Percentiles rank a stretch among this genome's conserved stretches.
Evolutionary conservation across 306 rosid genomes (phyloP).

Genomic region (Quercus parvula): DNA sequence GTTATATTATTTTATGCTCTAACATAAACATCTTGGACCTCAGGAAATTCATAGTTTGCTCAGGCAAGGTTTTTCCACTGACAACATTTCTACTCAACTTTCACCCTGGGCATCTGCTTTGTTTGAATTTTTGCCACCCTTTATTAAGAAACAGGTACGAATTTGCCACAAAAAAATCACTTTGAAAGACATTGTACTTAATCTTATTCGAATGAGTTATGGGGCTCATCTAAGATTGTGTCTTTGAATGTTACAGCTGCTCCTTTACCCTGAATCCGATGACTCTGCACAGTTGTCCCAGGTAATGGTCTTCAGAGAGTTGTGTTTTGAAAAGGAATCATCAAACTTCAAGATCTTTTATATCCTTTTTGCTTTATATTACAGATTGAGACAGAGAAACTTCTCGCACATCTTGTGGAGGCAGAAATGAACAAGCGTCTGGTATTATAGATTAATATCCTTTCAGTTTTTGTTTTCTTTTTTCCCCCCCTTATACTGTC

Average conservation of each 20-base stretch:
- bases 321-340: background rate
- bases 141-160: constrained; percentile 82
- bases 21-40: constrained; percentile 20
- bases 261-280: constrained; percentile 94
- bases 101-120: constrained; percentile 99
- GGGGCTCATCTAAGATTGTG: constrained; percentile 7
- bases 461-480: background rate
- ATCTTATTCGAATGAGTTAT: background rate
- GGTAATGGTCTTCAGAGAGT: constrained; percentile 44
- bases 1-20: background rate
- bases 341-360: constrained; percentile 21
- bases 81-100: constrained; percentile 73
- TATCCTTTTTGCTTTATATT: constrained; percentile 10
- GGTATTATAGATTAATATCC: constrained; percentile 41
- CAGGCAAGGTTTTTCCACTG: constrained; percentile 67
- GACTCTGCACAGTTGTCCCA: constrained; percentile 98
- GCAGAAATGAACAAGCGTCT: constrained; percentile 79
- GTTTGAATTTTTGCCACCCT: constrained; percentile 90
- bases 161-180: background rate
- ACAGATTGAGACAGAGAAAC: constrained; percentile 98
- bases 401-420: constrained; percentile 95
- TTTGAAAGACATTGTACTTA: background rate
- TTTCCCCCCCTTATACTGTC: background rate
- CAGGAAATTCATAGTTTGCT: constrained; percentile 94
- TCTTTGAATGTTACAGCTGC: constrained; percentile 55